Base-by-base conservation (phyloP, 1,139 yeast genomes). In the Scheffersomyces illinoinensis region DNA sequence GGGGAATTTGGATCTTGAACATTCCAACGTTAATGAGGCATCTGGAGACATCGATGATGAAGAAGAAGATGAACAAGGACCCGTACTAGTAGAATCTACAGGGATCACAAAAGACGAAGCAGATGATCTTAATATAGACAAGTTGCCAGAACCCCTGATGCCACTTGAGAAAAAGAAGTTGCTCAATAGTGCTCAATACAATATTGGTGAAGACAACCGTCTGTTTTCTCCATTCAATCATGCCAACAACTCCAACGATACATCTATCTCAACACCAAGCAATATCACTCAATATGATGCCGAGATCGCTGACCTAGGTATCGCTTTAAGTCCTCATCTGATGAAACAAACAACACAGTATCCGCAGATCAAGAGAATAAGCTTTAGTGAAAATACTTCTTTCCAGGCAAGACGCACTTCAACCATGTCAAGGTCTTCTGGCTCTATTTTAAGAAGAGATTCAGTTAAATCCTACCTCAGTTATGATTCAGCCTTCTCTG, bases 401-500 rank as follows among this genome's bases (percentile, higher is more conserved):
- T 60, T 51, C 58, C 49, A 50, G 50, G 33, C 59, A 57, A 59
- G 61, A 43, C 56, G 79, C 53, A 57, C 70, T 39, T 76, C 81
- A 0, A 61, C 58, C 14, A 57, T 64, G 12, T 67, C 72, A 46
- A 62, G 71, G 56, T 73, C 80, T 2, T 63, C 71, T 7, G 68
- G 69, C 43, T 75, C 82, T 5, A 62, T 67, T 1, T 66, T 73
- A 58, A 73, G 65, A 58, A 65, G 79, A 57, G 78, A 78, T 53
- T 83, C 87, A 0, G 65, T 70, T 1, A 81, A 79, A 63, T 85
- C 88, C 1, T 85, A 85, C 62, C 61, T 85, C 52, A 83, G 86
- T 60, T 85, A 85, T 62, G 88, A 85, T 66, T 83, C 88, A 0
- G 86, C 83, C 4, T 76, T 82, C 57, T 83, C 87, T 0, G 66